Percentiles rank a stretch among this genome's conserved stretches.
phyloP scores from a whole-genome alignment of 1,139 yeast genomes.

The Arxiozyma bovina region DNA sequence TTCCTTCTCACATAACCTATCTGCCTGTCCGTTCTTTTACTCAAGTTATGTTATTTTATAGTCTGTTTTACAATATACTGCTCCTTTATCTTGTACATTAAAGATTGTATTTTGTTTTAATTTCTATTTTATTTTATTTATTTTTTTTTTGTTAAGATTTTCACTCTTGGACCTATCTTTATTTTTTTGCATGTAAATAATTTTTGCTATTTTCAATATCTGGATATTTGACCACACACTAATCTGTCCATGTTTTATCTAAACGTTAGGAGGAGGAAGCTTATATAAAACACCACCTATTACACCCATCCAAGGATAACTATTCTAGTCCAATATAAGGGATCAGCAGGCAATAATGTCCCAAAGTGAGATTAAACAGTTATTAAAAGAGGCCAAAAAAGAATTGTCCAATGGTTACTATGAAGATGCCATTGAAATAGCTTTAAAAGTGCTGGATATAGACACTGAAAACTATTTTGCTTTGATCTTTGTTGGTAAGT shows the following conservation, averaged over 20 bases:
- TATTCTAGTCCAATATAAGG: neutral
- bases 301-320: neutral
- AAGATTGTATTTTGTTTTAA: no score
- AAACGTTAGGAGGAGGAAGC: no score
- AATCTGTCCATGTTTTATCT: no score
- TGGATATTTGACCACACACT: neutral
- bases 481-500: slow-evolving; percentile 41
- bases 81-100: neutral
- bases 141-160: no score
- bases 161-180: neutral
- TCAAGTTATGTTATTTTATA: no score
- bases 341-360: neutral
- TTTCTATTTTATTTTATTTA: no score
- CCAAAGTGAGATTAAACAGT: slow-evolving; percentile 32
- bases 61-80: neutral
- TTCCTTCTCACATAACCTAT: neutral
- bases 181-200: neutral
- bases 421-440: slow-evolving; percentile 46
- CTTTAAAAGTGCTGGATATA: slow-evolving; percentile 42
- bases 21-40: no score
- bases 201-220: neutral
- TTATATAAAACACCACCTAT: no score
- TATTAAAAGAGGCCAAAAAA: slow-evolving; percentile 50
- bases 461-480: slow-evolving; percentile 62
- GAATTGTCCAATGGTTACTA: slow-evolving; percentile 52